Evolutionary conservation across 1,284 basidiomycete genomes (phyloP), one percentile per base, ranked within the genome.

Genomic region (Grifola frondosa): DNA sequence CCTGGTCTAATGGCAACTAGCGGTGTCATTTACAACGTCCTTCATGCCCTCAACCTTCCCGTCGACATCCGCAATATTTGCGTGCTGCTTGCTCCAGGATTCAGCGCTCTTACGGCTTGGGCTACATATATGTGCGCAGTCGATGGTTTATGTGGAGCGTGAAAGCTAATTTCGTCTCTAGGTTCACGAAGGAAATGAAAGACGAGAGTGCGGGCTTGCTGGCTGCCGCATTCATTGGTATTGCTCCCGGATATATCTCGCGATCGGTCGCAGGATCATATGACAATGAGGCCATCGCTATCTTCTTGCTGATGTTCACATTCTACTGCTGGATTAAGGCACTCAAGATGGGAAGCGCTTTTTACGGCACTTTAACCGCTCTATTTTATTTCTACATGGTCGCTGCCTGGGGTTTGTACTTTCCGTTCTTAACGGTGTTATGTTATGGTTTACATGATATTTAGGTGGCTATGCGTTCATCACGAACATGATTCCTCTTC

Each of bases 381-480:
- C 71, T 99, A 12, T 98, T 99, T 72, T 99, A 99, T 74, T 98
- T 97, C 56, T 99, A 98, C 79, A 99, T 99, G 97, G 97, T 99
- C 13, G 96, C 97, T 36, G 97, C 97, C 11, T 99, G 97, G 97
- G 97, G 97, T 88, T 53, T 48, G 78, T 67, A 30, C 13, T 34
- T 52, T 38, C 53, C 38, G 30, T 25, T 40, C 37, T 33, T 13
- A 32, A 40, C 11, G 13, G 2, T 39, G 13, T 20, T 30, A 11
- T 31, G 15, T 39, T n/a, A n/a, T n/a, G n/a, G 9, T 39, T 44
- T 34, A 13, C 26, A 30, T 21, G 8, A 37, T 31, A 32, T 44
- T 40, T 55, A 89, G 86, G 86, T 74, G 97, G 97, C 54, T 99
- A 99, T 68, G 97, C 92, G 1, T 99, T 99, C 77, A 99, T 99